Conservation (phyloP, 345 rosid genomes). For the Linum trigynum region DNA sequence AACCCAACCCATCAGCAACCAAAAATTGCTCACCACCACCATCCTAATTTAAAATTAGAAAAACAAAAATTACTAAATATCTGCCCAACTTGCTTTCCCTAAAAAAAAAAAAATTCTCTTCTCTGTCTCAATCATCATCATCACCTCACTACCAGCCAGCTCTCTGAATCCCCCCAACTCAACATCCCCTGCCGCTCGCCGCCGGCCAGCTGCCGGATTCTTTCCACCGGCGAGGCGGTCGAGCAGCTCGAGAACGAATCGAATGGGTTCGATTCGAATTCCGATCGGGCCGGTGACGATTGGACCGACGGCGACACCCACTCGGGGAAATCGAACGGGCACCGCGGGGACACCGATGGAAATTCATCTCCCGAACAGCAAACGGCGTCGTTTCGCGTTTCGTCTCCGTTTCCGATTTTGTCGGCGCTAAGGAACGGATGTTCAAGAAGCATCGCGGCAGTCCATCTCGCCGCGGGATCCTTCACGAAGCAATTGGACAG, state of each 20-base stretch:
- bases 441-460: constrained; percentile 25
- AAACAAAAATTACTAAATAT: neutral
- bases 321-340: constrained; percentile 1
- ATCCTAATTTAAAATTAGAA: neutral
- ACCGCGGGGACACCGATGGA: neutral
- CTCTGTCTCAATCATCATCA: neutral
- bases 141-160: constrained; percentile 1
- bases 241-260: neutral
- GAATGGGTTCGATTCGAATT: neutral
- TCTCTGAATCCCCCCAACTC: neutral
- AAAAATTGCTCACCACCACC: too few relatives aligned
- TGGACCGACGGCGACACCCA: neutral
- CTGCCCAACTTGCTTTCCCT: neutral
- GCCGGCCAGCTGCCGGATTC: neutral
- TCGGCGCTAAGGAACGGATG: constrained; percentile 21
- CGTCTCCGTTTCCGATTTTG: neutral
- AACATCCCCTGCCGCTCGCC: neutral
- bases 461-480: constrained; percentile 25
- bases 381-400: constrained; percentile 1
- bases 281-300: neutral
- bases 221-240: neutral
- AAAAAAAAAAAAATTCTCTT: too few relatives aligned
- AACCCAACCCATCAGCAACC: too few relatives aligned
- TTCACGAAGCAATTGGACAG: constrained; percentile 22
- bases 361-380: too few relatives aligned